Evolutionary conservation across 352 stramenopile species (phyloP), one percentile per base, ranked within the genome.

Genomic region (Phytopythium sindhum): DNA sequence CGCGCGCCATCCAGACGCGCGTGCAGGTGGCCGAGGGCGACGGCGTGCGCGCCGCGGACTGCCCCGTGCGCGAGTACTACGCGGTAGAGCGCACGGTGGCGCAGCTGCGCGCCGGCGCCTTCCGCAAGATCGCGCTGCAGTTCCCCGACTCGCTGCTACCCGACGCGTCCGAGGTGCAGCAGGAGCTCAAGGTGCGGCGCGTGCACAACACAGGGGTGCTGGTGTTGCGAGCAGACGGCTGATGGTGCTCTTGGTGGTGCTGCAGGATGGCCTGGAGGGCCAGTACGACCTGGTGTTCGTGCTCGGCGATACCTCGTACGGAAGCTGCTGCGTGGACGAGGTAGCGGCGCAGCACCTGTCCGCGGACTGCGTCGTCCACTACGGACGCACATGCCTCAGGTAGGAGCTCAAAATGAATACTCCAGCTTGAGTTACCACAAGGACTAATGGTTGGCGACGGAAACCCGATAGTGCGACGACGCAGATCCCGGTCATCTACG

Each of bases 311-410:
- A 98, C 96, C 11, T 98, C 95, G 26, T 98, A 98, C 67, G 94
- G 89, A 45, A 96, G 89, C 60, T 98, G 96, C 79, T 98, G 96
- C 71, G 94, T 98, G 41, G 96, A 99, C 74, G 92, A 98, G 73
- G 91, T 99, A 29, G 91, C 91, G 15, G 95, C 95, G 44, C 84
- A 97, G 65, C 96, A 99, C 75, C 80, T 98, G 37, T 67, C 89
- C 33, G 95, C 96, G 0, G 88, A 98, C 79, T 88, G 95, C 64
- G 82, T 99, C 57, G 80, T 98, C 42, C 96, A 99, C 73, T 98
- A 97, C 78, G 96, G 96, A 23, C 91, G 95, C 77, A 96, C 93
- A 21, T 98, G 94, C 81, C 72, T 98, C 57, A 89, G 74, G 74
- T 82, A 26, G 26, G 51, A 47, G 21, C 60, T 54, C n/a, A 4